A percentile compares a stretch with the other conserved stretches of the same genome.
phyloP scores from a whole-genome alignment of 2,329 filamentous ascomycete species.

The Cladosporium halotolerans region DNA sequence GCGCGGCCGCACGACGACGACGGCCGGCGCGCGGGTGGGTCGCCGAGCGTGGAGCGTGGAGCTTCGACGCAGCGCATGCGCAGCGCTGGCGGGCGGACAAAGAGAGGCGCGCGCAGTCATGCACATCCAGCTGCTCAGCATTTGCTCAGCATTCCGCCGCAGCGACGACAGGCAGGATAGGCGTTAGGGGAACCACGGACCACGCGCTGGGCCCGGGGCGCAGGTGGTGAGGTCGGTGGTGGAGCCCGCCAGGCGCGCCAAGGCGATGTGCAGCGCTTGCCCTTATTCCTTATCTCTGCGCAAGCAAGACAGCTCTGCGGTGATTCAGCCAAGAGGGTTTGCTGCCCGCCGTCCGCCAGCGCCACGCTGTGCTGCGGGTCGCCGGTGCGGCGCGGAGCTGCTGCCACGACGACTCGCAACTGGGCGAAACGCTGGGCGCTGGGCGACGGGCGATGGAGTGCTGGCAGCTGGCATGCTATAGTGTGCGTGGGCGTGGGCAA shows the following conservation, averaged over 20 bases:
- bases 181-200: neutral
- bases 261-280: slow-evolving; percentile 1
- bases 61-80: neutral
- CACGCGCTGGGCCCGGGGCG: too few species aligned
- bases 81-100: neutral
- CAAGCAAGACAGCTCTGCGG: neutral
- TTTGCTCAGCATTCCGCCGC: neutral
- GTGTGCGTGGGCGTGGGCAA: too few species aligned
- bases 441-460: neutral
- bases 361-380: neutral
- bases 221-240: neutral
- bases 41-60: neutral
- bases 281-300: slow-evolving; percentile 8
- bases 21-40: neutral
- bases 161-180: neutral
- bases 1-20: too few species aligned
- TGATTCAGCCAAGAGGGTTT: slow-evolving; percentile 6
- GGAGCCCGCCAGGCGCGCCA: slow-evolving; percentile 6
- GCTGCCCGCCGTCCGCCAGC: too few species aligned
- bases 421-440: slow-evolving; percentile 1
- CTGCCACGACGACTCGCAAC: slow-evolving; percentile 4
- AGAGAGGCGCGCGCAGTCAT: neutral
- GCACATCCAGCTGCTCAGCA: neutral
- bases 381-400: neutral
- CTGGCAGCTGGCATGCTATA: too few species aligned